Evolutionary conservation across 2,329 filamentous ascomycete genomes (phyloP).

Genomic region (Trichothecium sympodiale): DNA sequence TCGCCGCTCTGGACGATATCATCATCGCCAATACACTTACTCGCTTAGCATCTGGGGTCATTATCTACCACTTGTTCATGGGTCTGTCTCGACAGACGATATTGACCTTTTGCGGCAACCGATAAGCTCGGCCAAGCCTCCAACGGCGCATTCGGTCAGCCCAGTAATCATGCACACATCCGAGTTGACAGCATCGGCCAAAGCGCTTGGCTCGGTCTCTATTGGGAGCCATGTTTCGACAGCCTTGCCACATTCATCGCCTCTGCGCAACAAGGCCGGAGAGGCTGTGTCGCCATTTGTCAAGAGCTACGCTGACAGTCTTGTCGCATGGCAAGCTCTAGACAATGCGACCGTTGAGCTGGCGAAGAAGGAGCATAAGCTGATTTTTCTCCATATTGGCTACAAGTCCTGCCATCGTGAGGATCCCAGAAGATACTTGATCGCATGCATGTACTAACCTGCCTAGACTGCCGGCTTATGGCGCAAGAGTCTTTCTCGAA

Average conservation of each 20-base stretch:
- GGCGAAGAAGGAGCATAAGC: constrained; percentile 70
- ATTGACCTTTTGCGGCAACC: neutral
- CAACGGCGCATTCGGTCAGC: too few species aligned
- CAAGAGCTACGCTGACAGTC: constrained; percentile 65
- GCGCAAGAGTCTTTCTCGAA: constrained; percentile 86
- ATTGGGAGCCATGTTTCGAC: constrained; percentile 10
- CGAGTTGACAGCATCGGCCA: constrained; percentile 24
- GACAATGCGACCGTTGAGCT: constrained; percentile 64
- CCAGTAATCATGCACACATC: constrained; percentile 21
- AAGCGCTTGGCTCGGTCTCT: constrained; percentile 17
- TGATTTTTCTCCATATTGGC: constrained; percentile 89
- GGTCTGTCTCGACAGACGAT: constrained; percentile 1
- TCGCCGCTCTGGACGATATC: too few species aligned
- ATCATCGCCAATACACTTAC: neutral
- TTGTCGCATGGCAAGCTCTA: constrained; percentile 87
- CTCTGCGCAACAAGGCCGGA: constrained; percentile 23
- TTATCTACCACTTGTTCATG: neutral
- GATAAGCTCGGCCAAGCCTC: too few species aligned
- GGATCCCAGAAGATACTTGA: constrained; percentile 20
- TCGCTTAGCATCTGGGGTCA: neutral
- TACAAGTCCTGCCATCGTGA: constrained; percentile 92
- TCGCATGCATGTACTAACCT: neutral
- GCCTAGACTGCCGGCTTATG: constrained; percentile 75
- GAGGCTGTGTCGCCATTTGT: constrained; percentile 44
- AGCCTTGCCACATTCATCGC: constrained; percentile 6